phyloP scores from a whole-genome alignment of 2,329 filamentous ascomycete genomes.

The Penicillium sp. region DNA sequence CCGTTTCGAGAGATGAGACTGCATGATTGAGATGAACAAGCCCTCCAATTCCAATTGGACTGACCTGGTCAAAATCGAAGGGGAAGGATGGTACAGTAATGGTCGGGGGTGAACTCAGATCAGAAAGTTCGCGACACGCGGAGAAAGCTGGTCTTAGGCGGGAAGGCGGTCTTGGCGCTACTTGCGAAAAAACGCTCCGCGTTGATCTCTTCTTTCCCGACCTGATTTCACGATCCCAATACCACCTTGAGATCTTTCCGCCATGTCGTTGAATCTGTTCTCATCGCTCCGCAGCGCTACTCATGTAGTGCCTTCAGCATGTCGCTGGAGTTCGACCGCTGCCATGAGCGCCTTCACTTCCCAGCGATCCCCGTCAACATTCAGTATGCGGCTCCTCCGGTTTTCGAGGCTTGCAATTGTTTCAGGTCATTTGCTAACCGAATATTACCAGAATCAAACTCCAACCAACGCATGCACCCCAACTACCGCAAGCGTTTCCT shows the following conservation, averaged over 20 bases:
- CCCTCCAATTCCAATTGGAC: neutral
- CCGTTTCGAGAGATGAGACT: conserved; percentile 45
- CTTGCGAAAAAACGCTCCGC: conserved; percentile 29
- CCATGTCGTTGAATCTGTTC: conserved; percentile 32
- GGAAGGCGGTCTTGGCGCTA: conserved; percentile 30
- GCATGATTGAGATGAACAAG: conserved; percentile 31
- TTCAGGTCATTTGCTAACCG: neutral
- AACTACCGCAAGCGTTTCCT: conserved; percentile 34
- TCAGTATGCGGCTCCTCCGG: conserved; percentile 14
- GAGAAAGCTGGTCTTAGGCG: conserved; percentile 17
- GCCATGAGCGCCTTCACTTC: conserved; percentile 28
- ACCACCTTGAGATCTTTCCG: neutral
- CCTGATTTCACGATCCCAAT: neutral
- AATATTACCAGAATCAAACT: neutral
- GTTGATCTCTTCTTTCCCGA: conserved; percentile 13
- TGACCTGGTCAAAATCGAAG: neutral
- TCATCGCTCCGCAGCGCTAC: conserved; percentile 28
- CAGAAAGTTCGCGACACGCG: conserved; percentile 20
- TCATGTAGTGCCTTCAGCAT: conserved; percentile 23
- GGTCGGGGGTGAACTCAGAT: neutral
- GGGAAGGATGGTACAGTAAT: neutral
- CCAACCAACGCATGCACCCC: conserved; percentile 25
- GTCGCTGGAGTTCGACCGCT: conserved; percentile 37
- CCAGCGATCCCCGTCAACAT: conserved; percentile 21
- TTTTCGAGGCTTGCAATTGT: neutral